These are phyloP conservation scores for Brasilioporus rufonigricans DNA, from an alignment of 768 basidiomycete species.

Conservation along the genomic window DNA sequence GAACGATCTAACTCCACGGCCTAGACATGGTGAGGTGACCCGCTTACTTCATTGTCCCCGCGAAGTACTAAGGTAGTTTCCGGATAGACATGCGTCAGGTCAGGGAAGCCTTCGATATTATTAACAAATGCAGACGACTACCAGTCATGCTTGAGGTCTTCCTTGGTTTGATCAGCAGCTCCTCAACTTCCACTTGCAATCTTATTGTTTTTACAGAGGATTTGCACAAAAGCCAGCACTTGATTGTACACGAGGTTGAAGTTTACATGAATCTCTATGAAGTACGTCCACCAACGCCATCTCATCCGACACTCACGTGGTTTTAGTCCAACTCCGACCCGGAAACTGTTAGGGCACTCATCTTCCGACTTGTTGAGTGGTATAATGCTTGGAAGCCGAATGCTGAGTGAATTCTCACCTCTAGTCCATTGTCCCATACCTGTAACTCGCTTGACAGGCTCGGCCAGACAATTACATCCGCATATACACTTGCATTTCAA, in stretches of 20 bases:
- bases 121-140: slow-evolving; percentile 58
- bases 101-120: slow-evolving; percentile 53
- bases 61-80: neutral
- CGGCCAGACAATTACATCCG: slow-evolving; percentile 53
- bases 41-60: neutral
- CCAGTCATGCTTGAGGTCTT: slow-evolving; percentile 68
- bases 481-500: slow-evolving; percentile 70
- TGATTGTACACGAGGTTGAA: slow-evolving; percentile 61
- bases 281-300: slow-evolving; percentile 35
- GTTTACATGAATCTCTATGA: slow-evolving; percentile 60
- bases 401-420: slow-evolving; percentile 47
- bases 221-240: slow-evolving; percentile 54
- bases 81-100: slow-evolving; percentile 48
- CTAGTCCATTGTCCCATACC: neutral
- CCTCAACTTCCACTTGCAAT: neutral
- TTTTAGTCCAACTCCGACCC: slow-evolving; percentile 46
- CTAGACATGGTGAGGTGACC: slow-evolving; percentile 27
- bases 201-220: slow-evolving; percentile 45
- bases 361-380: slow-evolving; percentile 67
- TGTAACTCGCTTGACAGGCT: slow-evolving; percentile 41
- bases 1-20: slow-evolving; percentile 32
- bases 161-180: slow-evolving; percentile 47
- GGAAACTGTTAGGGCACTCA: slow-evolving; percentile 49
- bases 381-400: slow-evolving; percentile 73
- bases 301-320: neutral